Base-by-base conservation (phyloP, 1,284 basidiomycete genomes). In the Phenoliferia sp. region DNA sequence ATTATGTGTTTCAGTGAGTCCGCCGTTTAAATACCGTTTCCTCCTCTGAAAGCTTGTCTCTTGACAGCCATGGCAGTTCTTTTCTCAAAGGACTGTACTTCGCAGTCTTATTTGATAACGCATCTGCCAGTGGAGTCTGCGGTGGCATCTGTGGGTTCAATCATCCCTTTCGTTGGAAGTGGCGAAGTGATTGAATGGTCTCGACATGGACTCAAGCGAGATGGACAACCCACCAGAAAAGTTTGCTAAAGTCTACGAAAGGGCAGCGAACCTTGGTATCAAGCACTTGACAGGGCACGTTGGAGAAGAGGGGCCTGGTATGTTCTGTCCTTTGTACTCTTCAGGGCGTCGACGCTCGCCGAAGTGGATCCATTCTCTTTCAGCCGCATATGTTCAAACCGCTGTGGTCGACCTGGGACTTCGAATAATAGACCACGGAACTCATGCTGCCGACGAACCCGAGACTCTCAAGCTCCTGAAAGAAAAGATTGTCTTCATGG, bases 1-100 rank as follows among this genome's bases (percentile, higher is more conserved):
- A 69, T 74, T 60, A 64, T 64, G 52, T 76, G 75, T 61, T 73
- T 74, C 26, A 66, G 72, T 31, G 68, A 72, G 57, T 72, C 74
- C 61, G n/a, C n/a, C n/a, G n/a, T n/a, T n/a, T n/a, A n/a, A n/a
- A n/a, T n/a, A n/a, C n/a, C n/a, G n/a, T 65, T 72, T 15, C 34
- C 65, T 16, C 64, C 70, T 59, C 67, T 70, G 0, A 54, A n/a
- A n/a, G n/a, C n/a, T n/a, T n/a, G n/a, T n/a, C n/a, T n/a, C n/a
- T n/a, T n/a, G n/a, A n/a, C n/a, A n/a, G n/a, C n/a, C n/a, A n/a
- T n/a, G n/a, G n/a, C n/a, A n/a, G n/a, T n/a, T n/a, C n/a, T n/a
- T n/a, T n/a, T n/a, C n/a, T n/a, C n/a, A n/a, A n/a, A n/a, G n/a
- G n/a, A n/a, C n/a, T n/a, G n/a, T n/a, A n/a, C n/a, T n/a, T n/a